Base-by-base conservation (phyloP, 441 rosid genomes). In the Aquilaria agallochum region DNA sequence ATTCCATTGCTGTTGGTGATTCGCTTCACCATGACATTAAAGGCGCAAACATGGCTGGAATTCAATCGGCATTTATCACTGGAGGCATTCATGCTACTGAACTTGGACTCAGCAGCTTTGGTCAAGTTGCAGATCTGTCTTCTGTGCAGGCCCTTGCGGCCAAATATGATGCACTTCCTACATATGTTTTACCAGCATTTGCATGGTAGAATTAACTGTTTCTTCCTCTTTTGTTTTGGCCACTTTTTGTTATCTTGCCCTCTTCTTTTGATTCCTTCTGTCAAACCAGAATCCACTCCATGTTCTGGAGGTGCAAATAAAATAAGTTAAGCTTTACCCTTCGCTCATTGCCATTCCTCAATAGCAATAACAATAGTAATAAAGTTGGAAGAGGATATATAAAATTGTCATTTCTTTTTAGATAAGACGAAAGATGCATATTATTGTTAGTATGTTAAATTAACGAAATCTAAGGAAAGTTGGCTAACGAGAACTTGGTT, bases 11-110 rank as follows among this genome's bases (percentile, higher is more conserved):
- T 3, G 89, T 93, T 56, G 98, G 97, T 2, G 97, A 90, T 71
- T 93, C 98, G 36, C 87, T 93, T 67, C 92, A 85, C 78, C 96
- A 90, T 56, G 97, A 93, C 65, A 79, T 93, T 56, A 90, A 81
- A 66, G 97, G 97, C 44, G 97, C 96, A 32, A 93, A 90, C 76
- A 83, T 72, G 31, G 83, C 88, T 34, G 98, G 95, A 58, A 87
- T 93, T 66, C 80, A 76, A 33, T 93, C 95, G 5, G 74, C 78
- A 62, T 80, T 93, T 60, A 75, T 84, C 70, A 81, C 93, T 0
- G 86, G 98, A 34, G 97, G 93, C 69, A 76, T 90, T 69, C 98
- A 88, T 60, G 78, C 95, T 51, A 67, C 69, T 48, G 95, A 90
- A 74, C 96, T 93, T 66, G 90, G 97, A 65, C 74, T 90, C 30